Conservation (phyloP, 1,284 basidiomycete genomes). For the Cystobasidium slooffiae region DNA sequence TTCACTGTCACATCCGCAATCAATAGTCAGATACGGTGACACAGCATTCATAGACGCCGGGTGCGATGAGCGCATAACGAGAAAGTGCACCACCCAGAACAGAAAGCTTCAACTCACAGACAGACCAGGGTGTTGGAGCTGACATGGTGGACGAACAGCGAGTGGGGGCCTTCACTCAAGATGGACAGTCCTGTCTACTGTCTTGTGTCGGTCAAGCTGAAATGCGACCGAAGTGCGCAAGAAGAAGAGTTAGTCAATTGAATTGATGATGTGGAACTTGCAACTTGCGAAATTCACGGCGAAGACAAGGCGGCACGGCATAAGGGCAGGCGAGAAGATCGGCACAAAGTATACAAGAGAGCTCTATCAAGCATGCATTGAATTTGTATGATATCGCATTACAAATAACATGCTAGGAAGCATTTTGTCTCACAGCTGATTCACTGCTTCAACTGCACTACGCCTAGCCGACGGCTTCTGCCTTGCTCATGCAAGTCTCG, state of each 20-base stretch:
- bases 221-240: neutral
- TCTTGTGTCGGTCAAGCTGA: neutral
- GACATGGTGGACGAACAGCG: neutral
- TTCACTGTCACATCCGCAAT: slow-evolving; percentile 9
- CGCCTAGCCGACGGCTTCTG: slow-evolving; percentile 74
- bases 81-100: neutral
- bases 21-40: neutral
- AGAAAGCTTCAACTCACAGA: slow-evolving; percentile 20
- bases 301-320: too few species aligned
- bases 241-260: neutral
- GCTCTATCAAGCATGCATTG: too few species aligned
- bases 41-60: too few species aligned
- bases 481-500: slow-evolving; percentile 73
- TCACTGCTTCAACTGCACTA: slow-evolving; percentile 65
- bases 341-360: too few species aligned
- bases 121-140: slow-evolving; percentile 34
- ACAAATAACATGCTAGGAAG: neutral
- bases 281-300: too few species aligned
- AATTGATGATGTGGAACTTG: neutral
- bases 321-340: too few species aligned
- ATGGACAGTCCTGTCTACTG: too few species aligned
- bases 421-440: neutral
- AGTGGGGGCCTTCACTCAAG: too few species aligned
- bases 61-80: neutral
- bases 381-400: too few species aligned